These are phyloP conservation scores for Hippophae gyantsensis DNA, from an alignment of 306 rosid species.

Conservation along the genomic window DNA sequence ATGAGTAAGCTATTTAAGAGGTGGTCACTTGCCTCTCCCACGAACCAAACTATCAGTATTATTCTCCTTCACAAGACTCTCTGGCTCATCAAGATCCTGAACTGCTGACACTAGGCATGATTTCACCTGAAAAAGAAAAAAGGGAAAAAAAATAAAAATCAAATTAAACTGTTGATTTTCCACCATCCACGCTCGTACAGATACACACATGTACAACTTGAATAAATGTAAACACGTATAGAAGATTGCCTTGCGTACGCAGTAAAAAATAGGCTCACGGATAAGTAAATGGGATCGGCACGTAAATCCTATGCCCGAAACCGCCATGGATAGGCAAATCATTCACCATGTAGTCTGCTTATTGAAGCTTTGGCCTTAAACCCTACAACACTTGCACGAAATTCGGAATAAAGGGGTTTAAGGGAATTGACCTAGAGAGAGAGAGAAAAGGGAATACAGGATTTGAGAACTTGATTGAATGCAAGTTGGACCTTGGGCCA, in stretches of 20 bases:
- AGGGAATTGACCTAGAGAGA: background rate
- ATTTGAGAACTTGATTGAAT: too few relatives aligned
- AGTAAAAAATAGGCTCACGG: conserved; percentile 29
- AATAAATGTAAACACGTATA: background rate
- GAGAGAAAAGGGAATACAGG: too few relatives aligned
- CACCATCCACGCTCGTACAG: background rate
- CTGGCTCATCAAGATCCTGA: conserved; percentile 36
- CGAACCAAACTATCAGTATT: conserved; percentile 11
- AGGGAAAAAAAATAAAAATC: background rate
- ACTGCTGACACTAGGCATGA: conserved; percentile 27
- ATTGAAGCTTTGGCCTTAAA: conserved; percentile 12
- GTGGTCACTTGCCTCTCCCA: conserved; percentile 36
- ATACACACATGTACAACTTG: background rate
- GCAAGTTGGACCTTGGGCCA: too few relatives aligned
- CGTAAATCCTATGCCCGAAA: conserved; percentile 25
- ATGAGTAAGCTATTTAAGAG: background rate
- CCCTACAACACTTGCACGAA: background rate
- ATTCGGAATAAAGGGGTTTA: background rate
- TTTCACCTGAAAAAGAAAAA: conserved; percentile 27
- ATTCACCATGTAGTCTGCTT: conserved; percentile 5
- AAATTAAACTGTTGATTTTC: background rate
- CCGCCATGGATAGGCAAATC: conserved; percentile 30
- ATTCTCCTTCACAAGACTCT: conserved; percentile 6
- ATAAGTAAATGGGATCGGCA: conserved; percentile 30
- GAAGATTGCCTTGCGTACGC: conserved; percentile 32